phyloP scores from a whole-genome alignment of 1,284 basidiomycete species.

The Naganishia albida region DNA sequence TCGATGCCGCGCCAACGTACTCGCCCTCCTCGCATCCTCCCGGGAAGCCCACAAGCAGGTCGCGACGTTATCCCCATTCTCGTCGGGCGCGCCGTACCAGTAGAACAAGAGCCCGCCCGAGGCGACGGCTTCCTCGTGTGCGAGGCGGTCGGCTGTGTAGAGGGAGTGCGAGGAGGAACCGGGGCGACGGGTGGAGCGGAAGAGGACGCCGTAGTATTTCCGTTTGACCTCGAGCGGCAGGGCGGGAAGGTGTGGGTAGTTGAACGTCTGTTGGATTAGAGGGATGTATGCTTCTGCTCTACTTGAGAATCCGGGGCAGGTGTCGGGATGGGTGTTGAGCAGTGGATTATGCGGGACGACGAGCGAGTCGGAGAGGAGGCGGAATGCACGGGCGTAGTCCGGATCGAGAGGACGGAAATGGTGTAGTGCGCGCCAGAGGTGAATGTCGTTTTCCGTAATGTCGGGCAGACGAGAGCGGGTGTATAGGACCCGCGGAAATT shows the following conservation, averaged over 20 bases:
- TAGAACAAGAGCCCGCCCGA: constrained; percentile 77
- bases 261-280: constrained; percentile 63
- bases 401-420: constrained; percentile 65
- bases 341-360: background rate
- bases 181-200: constrained; percentile 73
- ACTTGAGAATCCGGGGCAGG: background rate
- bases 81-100: constrained; percentile 86
- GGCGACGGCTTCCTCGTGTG: constrained; percentile 84
- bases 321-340: background rate
- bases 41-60: constrained; percentile 92
- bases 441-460: constrained; percentile 63
- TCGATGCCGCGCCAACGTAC: constrained; percentile 73
- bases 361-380: background rate
- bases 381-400: constrained; percentile 63
- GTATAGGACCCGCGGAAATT: background rate
- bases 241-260: constrained; percentile 70
- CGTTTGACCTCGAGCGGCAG: constrained; percentile 51
- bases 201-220: constrained; percentile 88
- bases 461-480: constrained; percentile 15
- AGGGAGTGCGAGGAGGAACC: constrained; percentile 59
- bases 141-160: constrained; percentile 78
- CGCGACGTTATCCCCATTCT: constrained; percentile 79
- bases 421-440: constrained; percentile 80
- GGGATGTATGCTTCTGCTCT: constrained; percentile 2
- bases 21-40: constrained; percentile 75